Conservation (phyloP, 2,329 filamentous ascomycete species). For the Pestalotiopsis fici region DNA sequence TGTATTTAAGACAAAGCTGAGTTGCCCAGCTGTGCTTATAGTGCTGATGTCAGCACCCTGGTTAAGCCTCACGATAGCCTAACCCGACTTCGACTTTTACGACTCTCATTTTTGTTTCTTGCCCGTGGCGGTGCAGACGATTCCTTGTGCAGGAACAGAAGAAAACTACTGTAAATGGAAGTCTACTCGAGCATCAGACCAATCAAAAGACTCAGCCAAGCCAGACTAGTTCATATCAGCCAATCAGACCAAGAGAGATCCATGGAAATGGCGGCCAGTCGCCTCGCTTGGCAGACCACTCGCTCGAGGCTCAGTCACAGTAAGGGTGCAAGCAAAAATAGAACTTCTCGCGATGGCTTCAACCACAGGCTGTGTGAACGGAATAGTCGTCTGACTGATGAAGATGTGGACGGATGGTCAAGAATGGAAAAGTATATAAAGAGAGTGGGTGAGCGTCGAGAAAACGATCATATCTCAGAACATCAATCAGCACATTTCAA, state of each 20-base stretch:
- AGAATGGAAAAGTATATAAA: background rate
- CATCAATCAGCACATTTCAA: background rate
- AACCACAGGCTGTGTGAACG: background rate
- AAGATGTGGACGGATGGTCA: background rate
- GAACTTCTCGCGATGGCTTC: background rate
- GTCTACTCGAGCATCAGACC: background rate
- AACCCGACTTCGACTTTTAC: background rate
- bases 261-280: background rate
- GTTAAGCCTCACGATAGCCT: background rate
- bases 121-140: background rate
- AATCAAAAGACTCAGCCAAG: background rate
- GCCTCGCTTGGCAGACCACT: background rate
- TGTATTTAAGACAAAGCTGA: background rate
- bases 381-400: background rate
- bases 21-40: background rate
- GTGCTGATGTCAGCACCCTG: constrained; percentile 1
- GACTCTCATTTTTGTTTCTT: background rate
- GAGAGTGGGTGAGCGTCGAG: background rate
- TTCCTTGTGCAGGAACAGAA: background rate
- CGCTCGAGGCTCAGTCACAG: background rate
- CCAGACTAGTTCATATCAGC: background rate
- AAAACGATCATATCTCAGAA: background rate
- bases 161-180: background rate
- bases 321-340: background rate
- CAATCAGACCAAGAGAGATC: background rate